Percentiles rank a stretch among this genome's conserved stretches.
Evolutionary conservation across 2,329 filamentous ascomycete genomes (phyloP).

Genomic region (Sclerotinia borealis): DNA sequence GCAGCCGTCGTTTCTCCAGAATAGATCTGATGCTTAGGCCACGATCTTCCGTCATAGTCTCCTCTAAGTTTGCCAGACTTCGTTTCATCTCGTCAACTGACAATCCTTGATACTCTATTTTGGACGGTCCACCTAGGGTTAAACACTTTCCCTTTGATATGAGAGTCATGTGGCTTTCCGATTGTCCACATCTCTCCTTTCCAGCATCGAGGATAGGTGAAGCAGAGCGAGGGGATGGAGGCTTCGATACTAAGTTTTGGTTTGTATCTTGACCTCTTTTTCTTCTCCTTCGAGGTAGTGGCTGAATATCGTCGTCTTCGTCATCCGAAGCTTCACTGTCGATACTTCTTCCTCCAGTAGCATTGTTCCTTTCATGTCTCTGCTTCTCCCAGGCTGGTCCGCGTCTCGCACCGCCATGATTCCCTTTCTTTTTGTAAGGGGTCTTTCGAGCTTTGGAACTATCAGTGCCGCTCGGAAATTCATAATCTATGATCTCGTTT

Average conservation of each 20-base stretch:
- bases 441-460: neutral
- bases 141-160: neutral
- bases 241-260: neutral
- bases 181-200: neutral
- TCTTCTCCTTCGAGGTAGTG: neutral
- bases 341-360: neutral
- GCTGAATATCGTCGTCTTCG: neutral
- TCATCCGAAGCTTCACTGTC: neutral
- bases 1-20: neutral
- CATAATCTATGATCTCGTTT: neutral
- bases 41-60: neutral
- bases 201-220: neutral
- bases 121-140: neutral
- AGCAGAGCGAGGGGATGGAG: neutral
- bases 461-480: neutral
- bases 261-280: neutral
- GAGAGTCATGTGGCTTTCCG: neutral
- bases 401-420: neutral
- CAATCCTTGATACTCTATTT: neutral
- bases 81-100: neutral
- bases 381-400: neutral
- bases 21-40: neutral
- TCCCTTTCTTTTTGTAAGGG: neutral
- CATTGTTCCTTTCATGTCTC: neutral
- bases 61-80: neutral